Evolutionary conservation across 2,329 filamentous ascomycete genomes (phyloP).

Genomic region (Nigrospora sphaerica): DNA sequence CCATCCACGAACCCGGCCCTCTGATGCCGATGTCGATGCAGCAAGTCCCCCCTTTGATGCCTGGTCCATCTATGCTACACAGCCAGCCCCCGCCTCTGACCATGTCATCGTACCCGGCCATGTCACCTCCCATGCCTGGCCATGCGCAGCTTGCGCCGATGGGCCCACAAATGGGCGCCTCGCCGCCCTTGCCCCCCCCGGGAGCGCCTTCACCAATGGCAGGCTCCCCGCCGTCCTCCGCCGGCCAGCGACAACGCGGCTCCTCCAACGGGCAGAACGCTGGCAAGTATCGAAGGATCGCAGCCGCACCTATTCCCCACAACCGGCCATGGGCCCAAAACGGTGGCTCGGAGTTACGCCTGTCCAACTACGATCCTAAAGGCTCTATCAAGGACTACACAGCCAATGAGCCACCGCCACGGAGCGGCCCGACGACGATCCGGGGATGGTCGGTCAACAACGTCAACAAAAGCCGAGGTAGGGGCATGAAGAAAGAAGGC

Average conservation of each 20-base stretch:
- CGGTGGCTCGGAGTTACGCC: constrained; percentile 44
- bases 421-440: constrained; percentile 48
- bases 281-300: constrained; percentile 49
- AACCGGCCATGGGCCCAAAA: constrained; percentile 41
- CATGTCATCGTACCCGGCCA: constrained; percentile 10
- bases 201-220: neutral
- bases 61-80: constrained; percentile 10
- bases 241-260: constrained; percentile 21
- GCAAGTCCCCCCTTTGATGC: constrained; percentile 10
- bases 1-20: constrained; percentile 19
- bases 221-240: neutral
- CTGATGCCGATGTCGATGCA: constrained; percentile 17
- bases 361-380: constrained; percentile 47
- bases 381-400: constrained; percentile 52
- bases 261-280: constrained; percentile 19
- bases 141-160: constrained; percentile 17
- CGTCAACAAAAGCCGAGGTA: constrained; percentile 17
- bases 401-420: constrained; percentile 46
- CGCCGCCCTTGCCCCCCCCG: constrained; percentile 7
- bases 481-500: constrained; percentile 16
- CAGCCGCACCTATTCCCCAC: constrained; percentile 48
- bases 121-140: constrained; percentile 16
- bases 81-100: constrained; percentile 12
- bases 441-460: constrained; percentile 49
- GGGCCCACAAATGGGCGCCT: constrained; percentile 14